Evolutionary conservation across 202 grass and related monocot species (phyloP), one percentile per base, ranked within the genome.

Genomic region (Setaria italica): DNA sequence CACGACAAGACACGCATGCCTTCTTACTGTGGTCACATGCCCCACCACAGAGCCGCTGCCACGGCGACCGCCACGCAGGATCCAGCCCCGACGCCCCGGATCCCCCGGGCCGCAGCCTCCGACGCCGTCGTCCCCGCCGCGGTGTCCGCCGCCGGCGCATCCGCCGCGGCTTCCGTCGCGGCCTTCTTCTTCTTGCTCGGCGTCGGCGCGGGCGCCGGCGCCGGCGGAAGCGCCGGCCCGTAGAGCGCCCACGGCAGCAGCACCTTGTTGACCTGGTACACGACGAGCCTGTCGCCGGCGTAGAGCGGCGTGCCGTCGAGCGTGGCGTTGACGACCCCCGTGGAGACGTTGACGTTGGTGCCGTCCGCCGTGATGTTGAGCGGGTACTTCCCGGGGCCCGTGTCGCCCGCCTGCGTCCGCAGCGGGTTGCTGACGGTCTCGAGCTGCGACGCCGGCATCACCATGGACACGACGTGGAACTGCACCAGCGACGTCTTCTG

Each of bases 361-460:
- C 85, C 90, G 45, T 87, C 88, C 0, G 92, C 70, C 21, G 92
- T 93, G 34, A 97, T 81, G 84, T 99, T 97, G n/a, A 99, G 85
- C 25, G 92, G 89, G 85, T 84, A 94, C 88, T 89, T 82, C 1
- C 92, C 94, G 7, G 79, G n/a, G 30, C 32, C 66, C 0, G 89
- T 82, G 37, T 97, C 89, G 1, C 97, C 97, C 9, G 97, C 97
- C 82, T 99, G 92, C 67, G 97, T 99, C 21, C 92, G 77, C 35
- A 97, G 15, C 48, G 97, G 97, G 84, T 99, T 99, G 93, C 93
- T 99, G 6, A 90, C 94, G 12, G 97, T 94, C 39, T 91, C 71
- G 29, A 99, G 92, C 77, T 99, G 87, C 14, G 83, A 8, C 21
- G 46, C 46, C 4, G 87, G 67, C 41, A 94, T 5, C 72, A 74